Conservation (phyloP, 2,329 filamentous ascomycete genomes). For the Cladosporium austrohemisphaericum region DNA sequence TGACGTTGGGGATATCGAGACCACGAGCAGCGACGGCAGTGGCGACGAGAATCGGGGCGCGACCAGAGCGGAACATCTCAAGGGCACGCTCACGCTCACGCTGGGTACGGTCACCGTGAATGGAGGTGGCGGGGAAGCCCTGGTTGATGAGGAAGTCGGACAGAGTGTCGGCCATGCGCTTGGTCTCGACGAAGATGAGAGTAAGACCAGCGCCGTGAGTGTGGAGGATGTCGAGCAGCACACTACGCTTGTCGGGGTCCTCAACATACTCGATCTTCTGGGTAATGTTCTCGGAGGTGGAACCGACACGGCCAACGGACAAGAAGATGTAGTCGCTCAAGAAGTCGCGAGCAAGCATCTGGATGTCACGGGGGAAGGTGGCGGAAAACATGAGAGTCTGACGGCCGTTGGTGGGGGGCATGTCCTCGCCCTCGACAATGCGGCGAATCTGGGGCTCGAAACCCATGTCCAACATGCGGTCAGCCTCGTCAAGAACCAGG, state of each 20-base stretch:
- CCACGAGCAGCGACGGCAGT: slow-evolving; percentile 89
- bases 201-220: slow-evolving; percentile 86
- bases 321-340: slow-evolving; percentile 99
- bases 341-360: slow-evolving; percentile 98
- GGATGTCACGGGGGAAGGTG: slow-evolving; percentile 97
- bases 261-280: slow-evolving; percentile 98
- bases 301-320: slow-evolving; percentile 96
- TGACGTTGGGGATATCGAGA: slow-evolving; percentile 93
- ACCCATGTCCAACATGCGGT: slow-evolving; percentile 99
- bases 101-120: slow-evolving; percentile 97
- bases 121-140: slow-evolving; percentile 95
- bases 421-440: slow-evolving; percentile 97
- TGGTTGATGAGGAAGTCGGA: slow-evolving; percentile 99
- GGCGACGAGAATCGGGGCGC: slow-evolving; percentile 93
- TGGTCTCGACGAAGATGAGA: slow-evolving; percentile 97
- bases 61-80: slow-evolving; percentile 93
- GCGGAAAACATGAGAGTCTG: slow-evolving; percentile 99
- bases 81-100: slow-evolving; percentile 97
- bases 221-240: slow-evolving; percentile 94
- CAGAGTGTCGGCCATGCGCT: slow-evolving; percentile 97
- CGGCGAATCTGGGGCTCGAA: slow-evolving; percentile 99
- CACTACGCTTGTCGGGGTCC: slow-evolving; percentile 94
- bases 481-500: slow-evolving; percentile 95
- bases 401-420: slow-evolving; percentile 77
- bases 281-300: slow-evolving; percentile 99